Conservation (phyloP, 768 basidiomycete species). For the Crucibulum laeve region DNA sequence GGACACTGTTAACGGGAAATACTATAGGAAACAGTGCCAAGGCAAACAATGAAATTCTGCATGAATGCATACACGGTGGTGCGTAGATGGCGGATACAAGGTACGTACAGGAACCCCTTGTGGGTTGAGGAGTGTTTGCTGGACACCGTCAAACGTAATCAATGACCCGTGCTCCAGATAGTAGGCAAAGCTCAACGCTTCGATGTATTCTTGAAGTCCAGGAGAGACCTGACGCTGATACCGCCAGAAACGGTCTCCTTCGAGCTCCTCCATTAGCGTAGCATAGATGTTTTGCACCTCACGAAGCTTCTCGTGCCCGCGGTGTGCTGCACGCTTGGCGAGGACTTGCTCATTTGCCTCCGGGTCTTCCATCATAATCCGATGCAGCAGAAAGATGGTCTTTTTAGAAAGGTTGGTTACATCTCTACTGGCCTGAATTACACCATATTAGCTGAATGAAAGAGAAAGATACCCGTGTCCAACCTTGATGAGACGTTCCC, state of each 20-base stretch:
- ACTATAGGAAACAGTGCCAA: conserved; percentile 37
- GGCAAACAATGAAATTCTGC: background rate
- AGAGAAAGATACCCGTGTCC: conserved; percentile 1
- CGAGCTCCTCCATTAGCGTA: conserved; percentile 54
- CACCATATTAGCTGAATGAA: background rate
- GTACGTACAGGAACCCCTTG: conserved; percentile 60
- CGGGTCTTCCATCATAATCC: conserved; percentile 39
- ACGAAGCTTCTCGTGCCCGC: conserved; percentile 54
- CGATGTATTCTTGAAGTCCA: conserved; percentile 93
- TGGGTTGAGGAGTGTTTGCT: conserved; percentile 55
- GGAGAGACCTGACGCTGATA: conserved; percentile 72
- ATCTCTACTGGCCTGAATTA: conserved; percentile 69
- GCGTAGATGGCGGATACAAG: conserved; percentile 2
- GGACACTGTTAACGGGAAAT: conserved; percentile 67
- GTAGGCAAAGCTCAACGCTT: conserved; percentile 85
- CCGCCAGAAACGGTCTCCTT: conserved; percentile 71
- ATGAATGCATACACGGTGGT: conserved; percentile 5
- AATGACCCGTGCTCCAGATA: conserved; percentile 71
- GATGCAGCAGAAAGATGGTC: conserved; percentile 89
- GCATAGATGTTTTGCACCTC: conserved; percentile 68
- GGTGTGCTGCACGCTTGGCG: conserved; percentile 40
- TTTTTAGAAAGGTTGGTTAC: conserved; percentile 91
- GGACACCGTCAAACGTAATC: conserved; percentile 66
- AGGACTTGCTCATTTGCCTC: conserved; percentile 21
- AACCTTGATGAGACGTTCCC: conserved; percentile 91